Evolutionary conservation across 2,329 filamentous ascomycete genomes (phyloP), one percentile per base, ranked within the genome.

Genomic region (Penicillium griseofulvum): DNA sequence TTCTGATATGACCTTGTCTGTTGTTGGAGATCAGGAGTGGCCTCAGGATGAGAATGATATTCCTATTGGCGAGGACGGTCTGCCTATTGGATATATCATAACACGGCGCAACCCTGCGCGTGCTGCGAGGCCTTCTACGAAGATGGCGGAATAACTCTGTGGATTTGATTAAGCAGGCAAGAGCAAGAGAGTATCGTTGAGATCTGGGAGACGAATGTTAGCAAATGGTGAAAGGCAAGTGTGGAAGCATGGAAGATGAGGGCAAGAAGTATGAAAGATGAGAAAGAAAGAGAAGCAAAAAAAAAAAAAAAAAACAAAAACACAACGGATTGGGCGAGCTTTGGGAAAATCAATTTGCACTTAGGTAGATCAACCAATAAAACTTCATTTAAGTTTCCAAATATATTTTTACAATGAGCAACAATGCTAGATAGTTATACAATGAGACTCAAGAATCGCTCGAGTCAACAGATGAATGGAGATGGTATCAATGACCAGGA

Each of bases 401-500:
- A 5, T 22, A 2, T 49, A 5, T 38, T 54, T 54, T 41, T 55
- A 51, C 47, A 51, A 45, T 47, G 6, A 26, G 26, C 33, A 44
- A 33, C 12, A 34, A 34, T 34, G 24, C 24, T 64, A 31, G 12
- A 31, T 31, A 65, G 44, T 63, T 51, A 64, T 65, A 68, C 63
- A 69, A 34, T 44, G 24, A 26, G 49, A 46, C 22, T 53, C 46
- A 19, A 44, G 47, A 7, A 9, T 39, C 37, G 28, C 38, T 31
- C 24, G 37, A 42, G 41, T 36, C 43, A 43, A 39, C 45, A 52
- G 45, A 58, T 37, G 64, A 66, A 66, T 65, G 64, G 64, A 66
- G 63, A 66, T 65, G 53, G 60, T 64, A 65, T 61, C 58, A 54
- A 46, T 34, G 39, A 36, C 53, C 47, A 63, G 48, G 57, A 47